These are phyloP conservation scores for Leptosphaerulina australis DNA, from an alignment of 2,329 filamentous ascomycete genomes.

Conservation along the genomic window DNA sequence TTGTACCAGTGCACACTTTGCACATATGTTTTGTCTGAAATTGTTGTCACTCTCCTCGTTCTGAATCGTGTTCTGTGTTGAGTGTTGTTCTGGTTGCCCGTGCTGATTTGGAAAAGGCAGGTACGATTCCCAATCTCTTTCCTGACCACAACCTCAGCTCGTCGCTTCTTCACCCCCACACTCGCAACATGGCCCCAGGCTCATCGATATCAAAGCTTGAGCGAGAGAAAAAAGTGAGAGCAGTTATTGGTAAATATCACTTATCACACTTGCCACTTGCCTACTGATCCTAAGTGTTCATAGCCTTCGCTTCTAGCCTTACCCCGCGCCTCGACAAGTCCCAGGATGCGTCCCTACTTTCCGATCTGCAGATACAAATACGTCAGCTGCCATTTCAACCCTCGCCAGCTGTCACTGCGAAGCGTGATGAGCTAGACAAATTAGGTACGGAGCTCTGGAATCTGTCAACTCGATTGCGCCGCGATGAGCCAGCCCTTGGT, in stretches of 20 bases:
- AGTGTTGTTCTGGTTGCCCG: not conserved
- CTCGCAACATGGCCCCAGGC: slow-evolving; percentile 32
- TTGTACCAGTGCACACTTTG: slow-evolving; percentile 1
- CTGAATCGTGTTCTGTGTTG: not conserved
- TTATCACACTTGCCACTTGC: not conserved
- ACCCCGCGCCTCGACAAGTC: slow-evolving; percentile 28
- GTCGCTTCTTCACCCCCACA: not conserved
- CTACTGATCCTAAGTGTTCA: slow-evolving; percentile 18
- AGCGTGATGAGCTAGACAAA: slow-evolving; percentile 59
- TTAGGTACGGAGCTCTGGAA: slow-evolving; percentile 71
- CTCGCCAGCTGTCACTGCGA: slow-evolving; percentile 37
- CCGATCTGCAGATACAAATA: slow-evolving; percentile 52
- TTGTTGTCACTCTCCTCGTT: not conserved
- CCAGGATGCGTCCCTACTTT: slow-evolving; percentile 30
- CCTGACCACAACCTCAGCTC: not conserved
- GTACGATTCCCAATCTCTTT: not conserved
- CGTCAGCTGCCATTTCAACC: slow-evolving; percentile 45
- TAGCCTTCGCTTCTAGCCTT: slow-evolving; percentile 45
- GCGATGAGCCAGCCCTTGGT: slow-evolving; percentile 20
- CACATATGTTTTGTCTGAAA: not conserved
- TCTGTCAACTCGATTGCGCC: slow-evolving; percentile 60
- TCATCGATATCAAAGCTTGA: slow-evolving; percentile 33
- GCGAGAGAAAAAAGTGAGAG: slow-evolving; percentile 46
- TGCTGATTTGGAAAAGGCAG: slow-evolving; percentile 6
- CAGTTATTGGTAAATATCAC: slow-evolving; percentile 36